phyloP scores from a whole-genome alignment of 805 yeast species.

The Wickerhamomyces strasburgensis region DNA sequence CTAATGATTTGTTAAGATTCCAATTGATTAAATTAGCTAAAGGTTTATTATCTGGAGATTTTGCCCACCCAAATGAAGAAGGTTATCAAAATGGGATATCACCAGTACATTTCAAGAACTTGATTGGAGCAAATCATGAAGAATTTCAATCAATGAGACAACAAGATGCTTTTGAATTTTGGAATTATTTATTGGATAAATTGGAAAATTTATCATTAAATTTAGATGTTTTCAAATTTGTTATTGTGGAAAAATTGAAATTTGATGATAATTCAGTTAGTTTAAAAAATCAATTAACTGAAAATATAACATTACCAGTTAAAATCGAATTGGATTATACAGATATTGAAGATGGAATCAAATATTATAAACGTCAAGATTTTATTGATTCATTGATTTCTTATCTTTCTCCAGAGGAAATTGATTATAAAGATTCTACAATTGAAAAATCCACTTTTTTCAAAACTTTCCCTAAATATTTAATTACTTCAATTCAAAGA shows the following conservation, averaged over 20 bases:
- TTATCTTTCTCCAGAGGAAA: constrained; percentile 48
- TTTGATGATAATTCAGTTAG: constrained; percentile 51
- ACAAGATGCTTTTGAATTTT: constrained; percentile 93
- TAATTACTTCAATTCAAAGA: constrained; percentile 72
- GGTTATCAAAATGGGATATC: constrained; percentile 69
- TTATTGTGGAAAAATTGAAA: constrained; percentile 57
- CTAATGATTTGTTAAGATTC: constrained; percentile 50
- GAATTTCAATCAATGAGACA: constrained; percentile 87
- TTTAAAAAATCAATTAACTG: constrained; percentile 49
- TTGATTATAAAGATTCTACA: constrained; percentile 41
- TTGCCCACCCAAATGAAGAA: constrained; percentile 49
- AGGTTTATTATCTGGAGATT: constrained; percentile 72
- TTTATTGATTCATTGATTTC: constrained; percentile 41
- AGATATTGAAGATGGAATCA: constrained; percentile 41
- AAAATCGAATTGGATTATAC: constrained; percentile 33
- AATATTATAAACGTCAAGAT: constrained; percentile 36
- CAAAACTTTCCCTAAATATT: constrained; percentile 60
- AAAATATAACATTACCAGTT: constrained; percentile 60
- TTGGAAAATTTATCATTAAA: constrained; percentile 43
- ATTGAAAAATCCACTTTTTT: constrained; percentile 36
- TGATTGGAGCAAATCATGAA: constrained; percentile 70
- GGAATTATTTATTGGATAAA: constrained; percentile 59
- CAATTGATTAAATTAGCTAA: constrained; percentile 78
- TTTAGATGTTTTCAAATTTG: constrained; percentile 52
- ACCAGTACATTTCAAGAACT: constrained; percentile 69